Evolutionary conservation across 2,329 filamentous ascomycete species (phyloP), one percentile per base, ranked within the genome.

Genomic region (Metarhizium robertsii): DNA sequence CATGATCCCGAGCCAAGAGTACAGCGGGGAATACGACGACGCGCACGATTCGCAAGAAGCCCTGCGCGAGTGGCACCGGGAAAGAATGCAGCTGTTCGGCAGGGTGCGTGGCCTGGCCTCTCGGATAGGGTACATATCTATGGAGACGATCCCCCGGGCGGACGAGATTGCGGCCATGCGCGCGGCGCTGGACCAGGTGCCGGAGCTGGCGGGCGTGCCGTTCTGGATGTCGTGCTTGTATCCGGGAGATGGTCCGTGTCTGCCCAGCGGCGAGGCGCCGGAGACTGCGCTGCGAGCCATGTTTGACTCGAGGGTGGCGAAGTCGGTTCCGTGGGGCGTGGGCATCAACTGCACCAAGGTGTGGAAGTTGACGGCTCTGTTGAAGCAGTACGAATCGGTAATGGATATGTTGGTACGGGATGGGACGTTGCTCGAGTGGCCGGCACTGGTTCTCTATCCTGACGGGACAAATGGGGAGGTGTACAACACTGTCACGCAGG

Each of bases 321-420:
- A 51, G 1, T 61, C 59, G 4, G 58, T 67, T 3, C 84, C 84
- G 0, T 84, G 79, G 79, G 84, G 79, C 0, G 75, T 88, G 29
- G 85, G 85, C 2, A 78, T 88, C 63, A 88, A 88, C 67, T 88
- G 85, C 66, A 87, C 79, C 42, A 87, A 85, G 66, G 76, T 88
- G 38, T 74, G 78, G 52, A 84, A 86, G 65, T 72, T 89, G 34
- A 76, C 78, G 2, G 64, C 69, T 0, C 68, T 87, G 16, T 68
- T 89, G 18, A 69, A 67, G 18, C 71, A 77, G 51, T 85, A 80
- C 52, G 81, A 86, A 61, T 71, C 69, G 3, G 75, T 71, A 8
- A 65, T 84, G 16, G 56, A 58, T 10, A 59, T 56, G n/a, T 53
- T 81, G 60, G 55, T 75, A 2, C 53, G 63, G 4, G 60, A 66